Conservation (phyloP, 1,284 basidiomycete species). For the Psilocybe mexicana region DNA sequence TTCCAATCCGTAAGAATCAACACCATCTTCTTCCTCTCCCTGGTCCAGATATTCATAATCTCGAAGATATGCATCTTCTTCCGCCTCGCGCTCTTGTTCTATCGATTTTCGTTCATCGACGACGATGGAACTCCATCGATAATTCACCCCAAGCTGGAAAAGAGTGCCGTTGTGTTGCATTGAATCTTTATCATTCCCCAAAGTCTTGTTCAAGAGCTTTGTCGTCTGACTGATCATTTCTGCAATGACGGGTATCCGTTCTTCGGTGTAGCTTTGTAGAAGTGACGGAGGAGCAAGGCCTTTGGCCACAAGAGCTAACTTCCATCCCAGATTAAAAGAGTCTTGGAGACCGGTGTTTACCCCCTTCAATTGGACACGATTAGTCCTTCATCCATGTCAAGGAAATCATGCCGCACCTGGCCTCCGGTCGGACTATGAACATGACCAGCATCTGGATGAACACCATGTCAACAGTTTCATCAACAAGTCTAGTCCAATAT, state of each 20-base stretch:
- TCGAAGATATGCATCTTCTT: constrained; percentile 25
- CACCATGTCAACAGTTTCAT: background rate
- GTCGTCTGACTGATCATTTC: constrained; percentile 33
- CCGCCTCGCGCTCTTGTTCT: constrained; percentile 25
- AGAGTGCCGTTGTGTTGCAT: constrained; percentile 30
- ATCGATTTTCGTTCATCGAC: constrained; percentile 37
- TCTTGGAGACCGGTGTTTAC: constrained; percentile 21
- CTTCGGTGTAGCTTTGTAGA: constrained; percentile 41
- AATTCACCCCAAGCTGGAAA: constrained; percentile 46
- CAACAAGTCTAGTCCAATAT: background rate
- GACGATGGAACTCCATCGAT: constrained; percentile 46
- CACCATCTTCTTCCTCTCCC: constrained; percentile 22
- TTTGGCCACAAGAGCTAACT: constrained; percentile 43
- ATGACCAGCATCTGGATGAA: constrained; percentile 39
- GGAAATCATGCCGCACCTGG: constrained; percentile 22
- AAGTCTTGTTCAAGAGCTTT: constrained; percentile 19
- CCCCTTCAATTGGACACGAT: constrained; percentile 8
- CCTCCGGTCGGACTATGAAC: constrained; percentile 47
- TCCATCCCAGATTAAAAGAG: constrained; percentile 45
- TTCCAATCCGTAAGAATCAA: constrained; percentile 32
- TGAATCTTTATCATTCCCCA: constrained; percentile 10
- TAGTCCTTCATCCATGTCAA: background rate
- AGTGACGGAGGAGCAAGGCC: constrained; percentile 35
- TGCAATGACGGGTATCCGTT: constrained; percentile 40
- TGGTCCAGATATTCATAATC: constrained; percentile 27